A percentile compares a stretch with the other conserved stretches of the same genome.
Conservation (phyloP, 1,284 basidiomycete genomes). For the Microbotryomycetes sp. region DNA sequence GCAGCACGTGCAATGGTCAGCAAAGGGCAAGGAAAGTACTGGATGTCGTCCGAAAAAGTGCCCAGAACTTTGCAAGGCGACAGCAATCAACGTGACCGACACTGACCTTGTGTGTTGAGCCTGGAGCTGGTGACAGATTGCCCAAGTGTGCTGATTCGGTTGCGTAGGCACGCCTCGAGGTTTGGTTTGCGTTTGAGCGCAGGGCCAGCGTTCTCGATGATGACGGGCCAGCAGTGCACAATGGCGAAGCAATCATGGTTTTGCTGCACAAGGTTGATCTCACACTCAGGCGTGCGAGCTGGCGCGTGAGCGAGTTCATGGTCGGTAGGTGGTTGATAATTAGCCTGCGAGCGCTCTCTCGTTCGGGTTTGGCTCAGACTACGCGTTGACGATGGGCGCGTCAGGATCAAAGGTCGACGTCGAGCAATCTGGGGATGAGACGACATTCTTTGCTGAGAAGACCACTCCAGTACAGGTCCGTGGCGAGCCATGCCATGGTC, state of each 20-base stretch:
- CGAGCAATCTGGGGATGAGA: constrained; percentile 6
- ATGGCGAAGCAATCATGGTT: not conserved
- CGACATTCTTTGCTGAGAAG: constrained; percentile 27
- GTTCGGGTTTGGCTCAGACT: not conserved
- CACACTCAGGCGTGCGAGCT: not conserved
- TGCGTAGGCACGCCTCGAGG: constrained; percentile 8
- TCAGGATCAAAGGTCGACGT: not conserved
- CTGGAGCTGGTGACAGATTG: constrained; percentile 28
- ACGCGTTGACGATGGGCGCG: not conserved
- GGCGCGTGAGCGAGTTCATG: not conserved
- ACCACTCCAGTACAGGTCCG: constrained; percentile 22
- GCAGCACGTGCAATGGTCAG: not conserved
- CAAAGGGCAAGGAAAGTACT: not conserved
- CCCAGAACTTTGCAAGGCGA: not conserved
- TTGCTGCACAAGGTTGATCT: not conserved
- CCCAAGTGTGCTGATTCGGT: constrained; percentile 18
- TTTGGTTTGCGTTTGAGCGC: not conserved
- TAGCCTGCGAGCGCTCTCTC: not conserved
- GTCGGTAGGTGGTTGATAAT: not conserved
- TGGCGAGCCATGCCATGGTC: not conserved
- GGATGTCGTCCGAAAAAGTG: not conserved
- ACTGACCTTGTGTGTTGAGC: constrained; percentile 28
- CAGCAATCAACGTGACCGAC: not conserved
- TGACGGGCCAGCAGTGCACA: not conserved
- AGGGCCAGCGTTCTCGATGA: not conserved